Evolutionary conservation across 2,329 filamentous ascomycete genomes (phyloP), one percentile per base, ranked within the genome.

Genomic region (Ceratocystiopsis minuta): DNA sequence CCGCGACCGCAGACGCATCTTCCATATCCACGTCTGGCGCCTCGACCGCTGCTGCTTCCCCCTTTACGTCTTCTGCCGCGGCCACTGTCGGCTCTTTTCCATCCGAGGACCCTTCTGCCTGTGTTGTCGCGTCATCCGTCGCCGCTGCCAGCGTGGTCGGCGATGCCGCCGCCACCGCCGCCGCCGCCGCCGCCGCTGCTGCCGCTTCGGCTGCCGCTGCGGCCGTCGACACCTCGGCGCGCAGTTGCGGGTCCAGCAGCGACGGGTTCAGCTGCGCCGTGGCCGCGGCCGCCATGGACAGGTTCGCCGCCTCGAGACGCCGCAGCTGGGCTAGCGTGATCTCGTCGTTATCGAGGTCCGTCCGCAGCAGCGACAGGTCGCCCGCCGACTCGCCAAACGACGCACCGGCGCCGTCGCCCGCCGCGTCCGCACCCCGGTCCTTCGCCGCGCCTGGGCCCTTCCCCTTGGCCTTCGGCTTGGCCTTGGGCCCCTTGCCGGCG

Each of bases 231-330:
- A 56, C 53, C 32, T 55, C 51, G 15, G 48, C 43, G 9, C 56
- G 50, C 16, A 58, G 47, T 43, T 57, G 55, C 1, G 70, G 68
- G 45, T 75, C 70, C 40, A 75, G 61, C 16, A 73, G 63, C 1
- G 66, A 63, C 1, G 66, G 64, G 38, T 70, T 67, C 6, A 76
- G 56, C 37, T 70, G 67, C 37, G 70, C 70, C 1, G 70, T 62
- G 1, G 69, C 71, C 1, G 70, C 70, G 16, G 66, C 70, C 1
- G 71, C 70, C 45, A 74, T 68, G 1, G 67, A 68, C 40, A 75
- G 57, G 36, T 66, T 68, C 0, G 68, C 58, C 0, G 64, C 59
- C 31, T 71, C 62, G 12, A 68, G 57, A 16, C 63, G 66, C 45
- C 68, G 65, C 2, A 73, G 56, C 46, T 66, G 62, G 49, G 72